phyloP scores from a whole-genome alignment of 352 stramenopile genomes.

The Blastocystis sp. region DNA sequence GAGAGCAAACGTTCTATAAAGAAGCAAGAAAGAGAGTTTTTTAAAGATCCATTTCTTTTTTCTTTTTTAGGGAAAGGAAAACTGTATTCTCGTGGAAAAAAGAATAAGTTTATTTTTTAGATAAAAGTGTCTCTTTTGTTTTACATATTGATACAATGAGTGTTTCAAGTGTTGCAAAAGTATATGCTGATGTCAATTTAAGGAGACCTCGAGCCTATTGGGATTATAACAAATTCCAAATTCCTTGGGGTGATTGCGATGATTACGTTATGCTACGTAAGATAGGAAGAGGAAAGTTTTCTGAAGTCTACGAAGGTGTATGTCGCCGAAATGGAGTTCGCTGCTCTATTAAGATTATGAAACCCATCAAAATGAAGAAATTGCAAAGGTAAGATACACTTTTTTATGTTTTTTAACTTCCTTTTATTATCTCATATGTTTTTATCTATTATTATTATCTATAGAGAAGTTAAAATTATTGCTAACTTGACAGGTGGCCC shows the following conservation, averaged over 20 bases:
- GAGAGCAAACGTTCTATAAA: too few relatives aligned
- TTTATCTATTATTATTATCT: not conserved
- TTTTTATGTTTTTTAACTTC: not conserved
- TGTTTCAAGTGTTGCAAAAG: conserved; percentile 46
- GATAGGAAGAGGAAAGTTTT: conserved; percentile 96
- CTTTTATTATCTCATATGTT: conserved; percentile 18
- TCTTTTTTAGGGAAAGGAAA: too few relatives aligned
- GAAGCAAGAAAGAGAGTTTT: too few relatives aligned
- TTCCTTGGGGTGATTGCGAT: conserved; percentile 67
- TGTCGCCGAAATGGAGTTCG: conserved; percentile 81
- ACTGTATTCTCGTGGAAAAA: too few relatives aligned
- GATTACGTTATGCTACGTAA: conserved; percentile 95
- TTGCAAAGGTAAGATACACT: conserved; percentile 67
- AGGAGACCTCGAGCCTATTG: conserved; percentile 88
- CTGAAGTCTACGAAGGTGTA: conserved; percentile 88
- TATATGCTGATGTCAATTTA: conserved; percentile 79
- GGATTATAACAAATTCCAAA: conserved; percentile 95
- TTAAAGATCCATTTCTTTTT: too few relatives aligned
- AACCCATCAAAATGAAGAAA: conserved; percentile 99
- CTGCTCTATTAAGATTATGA: conserved; percentile 99
- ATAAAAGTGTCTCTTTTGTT: too few relatives aligned
- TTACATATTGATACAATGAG: too few relatives aligned
- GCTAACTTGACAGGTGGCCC: conserved; percentile 91
- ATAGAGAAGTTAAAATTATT: conserved; percentile 89
- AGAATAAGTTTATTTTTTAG: too few relatives aligned